A percentile compares a stretch with the other conserved stretches of the same genome.
phyloP scores from a whole-genome alignment of 2,329 filamentous ascomycete species.

The Magnaporthiopsis rhizophila region DNA sequence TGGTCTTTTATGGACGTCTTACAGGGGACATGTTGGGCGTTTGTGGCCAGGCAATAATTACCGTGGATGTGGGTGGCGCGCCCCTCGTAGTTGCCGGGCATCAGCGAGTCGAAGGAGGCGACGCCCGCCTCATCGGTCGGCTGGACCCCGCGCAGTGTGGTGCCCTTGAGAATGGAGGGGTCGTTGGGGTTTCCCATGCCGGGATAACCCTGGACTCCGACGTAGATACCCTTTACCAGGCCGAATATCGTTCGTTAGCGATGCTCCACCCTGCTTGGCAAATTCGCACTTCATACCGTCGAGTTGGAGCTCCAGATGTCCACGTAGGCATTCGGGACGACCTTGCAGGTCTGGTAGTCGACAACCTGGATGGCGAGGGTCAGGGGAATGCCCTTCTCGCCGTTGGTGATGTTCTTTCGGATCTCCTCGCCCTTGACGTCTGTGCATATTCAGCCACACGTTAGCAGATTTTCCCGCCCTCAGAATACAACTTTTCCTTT shows the following conservation, averaged over 20 bases:
- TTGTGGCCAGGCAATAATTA: background rate
- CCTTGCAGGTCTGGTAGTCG: constrained; percentile 43
- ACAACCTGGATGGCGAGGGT: constrained; percentile 44
- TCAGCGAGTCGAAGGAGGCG: constrained; percentile 31
- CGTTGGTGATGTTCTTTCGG: constrained; percentile 37
- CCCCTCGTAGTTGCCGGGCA: constrained; percentile 34
- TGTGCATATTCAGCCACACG: constrained; percentile 9
- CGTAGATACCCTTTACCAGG: constrained; percentile 4
- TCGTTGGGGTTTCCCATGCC: constrained; percentile 23
- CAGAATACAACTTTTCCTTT: background rate
- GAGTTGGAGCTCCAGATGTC: constrained; percentile 36
- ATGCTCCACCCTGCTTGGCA: background rate
- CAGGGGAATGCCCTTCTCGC: constrained; percentile 38
- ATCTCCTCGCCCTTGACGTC: constrained; percentile 41
- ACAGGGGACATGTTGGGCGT: background rate
- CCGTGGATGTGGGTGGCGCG: constrained; percentile 33
- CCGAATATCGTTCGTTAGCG: constrained; percentile 20
- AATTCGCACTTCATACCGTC: constrained; percentile 13
- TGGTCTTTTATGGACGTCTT: background rate
- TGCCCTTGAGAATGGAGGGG: constrained; percentile 20
- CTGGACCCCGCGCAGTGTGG: constrained; percentile 29
- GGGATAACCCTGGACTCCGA: constrained; percentile 11
- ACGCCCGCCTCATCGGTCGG: constrained; percentile 30
- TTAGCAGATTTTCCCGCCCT: background rate
- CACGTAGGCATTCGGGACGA: constrained; percentile 37